These are phyloP conservation scores for Puccinia triticina DNA, from an alignment of 1,284 basidiomycete species.

Conservation along the genomic window DNA sequence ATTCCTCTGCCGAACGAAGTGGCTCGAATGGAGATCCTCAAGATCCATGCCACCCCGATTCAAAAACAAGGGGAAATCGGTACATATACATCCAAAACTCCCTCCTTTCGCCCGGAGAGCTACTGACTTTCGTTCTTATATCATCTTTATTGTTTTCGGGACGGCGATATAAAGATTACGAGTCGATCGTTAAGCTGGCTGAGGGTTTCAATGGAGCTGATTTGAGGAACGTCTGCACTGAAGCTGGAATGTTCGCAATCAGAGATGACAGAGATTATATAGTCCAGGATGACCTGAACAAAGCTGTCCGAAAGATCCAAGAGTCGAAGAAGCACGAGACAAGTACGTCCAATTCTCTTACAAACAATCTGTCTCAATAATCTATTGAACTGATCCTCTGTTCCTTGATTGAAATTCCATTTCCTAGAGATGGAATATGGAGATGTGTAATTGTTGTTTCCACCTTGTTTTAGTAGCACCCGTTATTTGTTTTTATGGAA, in stretches of 20 bases:
- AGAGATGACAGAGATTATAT: constrained; percentile 89
- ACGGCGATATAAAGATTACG: constrained; percentile 69
- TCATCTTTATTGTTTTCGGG: neutral
- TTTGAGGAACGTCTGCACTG: constrained; percentile 92
- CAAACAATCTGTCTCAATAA: neutral
- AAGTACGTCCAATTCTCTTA: constrained; percentile 23
- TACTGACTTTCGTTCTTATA: neutral
- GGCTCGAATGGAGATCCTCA: constrained; percentile 88
- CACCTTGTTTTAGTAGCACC: constrained; percentile 25
- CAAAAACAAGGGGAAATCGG: constrained; percentile 88
- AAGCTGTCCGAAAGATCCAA: constrained; percentile 94
- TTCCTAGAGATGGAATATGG: constrained; percentile 49
- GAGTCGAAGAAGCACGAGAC: constrained; percentile 65
- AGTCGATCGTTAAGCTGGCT: constrained; percentile 93
- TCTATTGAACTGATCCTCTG: neutral
- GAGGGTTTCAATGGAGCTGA: constrained; percentile 95
- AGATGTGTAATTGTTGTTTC: constrained; percentile 42
- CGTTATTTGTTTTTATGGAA: constrained; percentile 14
- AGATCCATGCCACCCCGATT: constrained; percentile 92
- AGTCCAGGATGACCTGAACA: constrained; percentile 92
- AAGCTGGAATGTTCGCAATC: constrained; percentile 99
- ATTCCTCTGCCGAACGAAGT: constrained; percentile 98
- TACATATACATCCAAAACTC: constrained; percentile 17
- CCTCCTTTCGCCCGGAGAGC: neutral
- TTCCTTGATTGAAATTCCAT: neutral